These are phyloP conservation scores for Camellia lanceoleosa DNA, from an alignment of 148 eudicot genomes.

Conservation along the genomic window DNA sequence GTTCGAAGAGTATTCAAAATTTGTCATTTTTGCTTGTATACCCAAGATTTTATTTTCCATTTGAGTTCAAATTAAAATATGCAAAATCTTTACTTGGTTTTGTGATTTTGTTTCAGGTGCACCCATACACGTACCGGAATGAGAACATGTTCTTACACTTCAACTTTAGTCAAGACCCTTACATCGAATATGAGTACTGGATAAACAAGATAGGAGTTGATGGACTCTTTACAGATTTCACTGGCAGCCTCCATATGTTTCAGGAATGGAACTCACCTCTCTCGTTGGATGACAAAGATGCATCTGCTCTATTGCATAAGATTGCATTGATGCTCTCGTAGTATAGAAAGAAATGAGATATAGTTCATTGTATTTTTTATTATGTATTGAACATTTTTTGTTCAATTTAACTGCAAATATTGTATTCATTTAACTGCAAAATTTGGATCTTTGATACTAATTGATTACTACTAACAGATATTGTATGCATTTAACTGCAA, in stretches of 20 bases:
- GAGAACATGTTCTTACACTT: constrained; percentile 70
- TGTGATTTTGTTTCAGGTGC: constrained; percentile 54
- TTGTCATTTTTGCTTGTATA: not conserved
- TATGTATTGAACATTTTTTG: not conserved
- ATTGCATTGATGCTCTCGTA: constrained; percentile 44
- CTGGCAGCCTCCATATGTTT: constrained; percentile 79
- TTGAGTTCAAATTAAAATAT: not conserved
- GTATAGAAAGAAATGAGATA: constrained; percentile 19
- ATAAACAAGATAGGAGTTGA: constrained; percentile 78
- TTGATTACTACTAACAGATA: not conserved
- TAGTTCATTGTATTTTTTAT: not conserved
- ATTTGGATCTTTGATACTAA: not conserved
- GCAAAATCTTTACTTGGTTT: not conserved
- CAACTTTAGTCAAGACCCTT: constrained; percentile 78
- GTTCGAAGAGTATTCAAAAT: not conserved
- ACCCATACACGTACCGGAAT: constrained; percentile 83
- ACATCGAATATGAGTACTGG: constrained; percentile 75
- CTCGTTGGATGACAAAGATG: constrained; percentile 22
- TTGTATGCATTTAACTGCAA: not conserved
- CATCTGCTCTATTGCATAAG: constrained; percentile 42
- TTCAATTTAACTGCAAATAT: not conserved
- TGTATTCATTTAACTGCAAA: no score
- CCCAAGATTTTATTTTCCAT: not conserved
- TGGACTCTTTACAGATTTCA: constrained; percentile 88
- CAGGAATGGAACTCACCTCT: constrained; percentile 74